Percentiles rank a stretch among this genome's conserved stretches.
These are phyloP conservation scores for Amphirosellinia nigrospora DNA, from an alignment of 495 filamentous ascomycete species.

Conservation along the genomic window DNA sequence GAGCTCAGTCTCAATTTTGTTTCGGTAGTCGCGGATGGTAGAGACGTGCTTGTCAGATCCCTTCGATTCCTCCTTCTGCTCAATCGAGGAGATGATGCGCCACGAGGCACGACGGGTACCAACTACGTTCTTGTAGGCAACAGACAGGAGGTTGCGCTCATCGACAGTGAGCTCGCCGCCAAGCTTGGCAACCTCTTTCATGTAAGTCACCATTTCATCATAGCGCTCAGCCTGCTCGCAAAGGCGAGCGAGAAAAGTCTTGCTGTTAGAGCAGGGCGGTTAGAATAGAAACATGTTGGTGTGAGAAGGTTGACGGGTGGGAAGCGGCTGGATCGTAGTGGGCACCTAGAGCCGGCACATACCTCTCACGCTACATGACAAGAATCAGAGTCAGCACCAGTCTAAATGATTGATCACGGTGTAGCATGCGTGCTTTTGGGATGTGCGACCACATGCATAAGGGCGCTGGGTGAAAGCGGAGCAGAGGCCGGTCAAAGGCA, in stretches of 20 bases:
- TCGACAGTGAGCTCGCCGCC: conserved; percentile 96
- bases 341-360: conserved; percentile 40
- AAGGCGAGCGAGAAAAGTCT: conserved; percentile 99
- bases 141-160: conserved; percentile 98
- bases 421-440: conserved; percentile 13
- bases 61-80: conserved; percentile 99
- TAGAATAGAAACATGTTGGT: conserved; percentile 31
- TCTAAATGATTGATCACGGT: conserved; percentile 24
- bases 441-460: background rate
- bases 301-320: conserved; percentile 20
- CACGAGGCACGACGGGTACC: conserved; percentile 98
- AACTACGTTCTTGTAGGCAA: conserved; percentile 99
- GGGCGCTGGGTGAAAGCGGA: conserved; percentile 45
- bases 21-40: conserved; percentile 96
- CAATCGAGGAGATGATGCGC: conserved; percentile 99
- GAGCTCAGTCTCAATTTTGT: conserved; percentile 98
- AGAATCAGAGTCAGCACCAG: conserved; percentile 50
- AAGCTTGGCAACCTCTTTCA: conserved; percentile 99
- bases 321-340: conserved; percentile 27
- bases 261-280: conserved; percentile 67
- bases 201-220: conserved; percentile 99
- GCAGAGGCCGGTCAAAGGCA: conserved; percentile 33
- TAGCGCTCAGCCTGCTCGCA: conserved; percentile 99
- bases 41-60: conserved; percentile 95
- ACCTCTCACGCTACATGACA: conserved; percentile 81